Percentiles rank a stretch among this genome's conserved stretches.
These are phyloP conservation scores for Solanum chiquidenum DNA, from an alignment of 257 asterid genomes.

Conservation along the genomic window DNA sequence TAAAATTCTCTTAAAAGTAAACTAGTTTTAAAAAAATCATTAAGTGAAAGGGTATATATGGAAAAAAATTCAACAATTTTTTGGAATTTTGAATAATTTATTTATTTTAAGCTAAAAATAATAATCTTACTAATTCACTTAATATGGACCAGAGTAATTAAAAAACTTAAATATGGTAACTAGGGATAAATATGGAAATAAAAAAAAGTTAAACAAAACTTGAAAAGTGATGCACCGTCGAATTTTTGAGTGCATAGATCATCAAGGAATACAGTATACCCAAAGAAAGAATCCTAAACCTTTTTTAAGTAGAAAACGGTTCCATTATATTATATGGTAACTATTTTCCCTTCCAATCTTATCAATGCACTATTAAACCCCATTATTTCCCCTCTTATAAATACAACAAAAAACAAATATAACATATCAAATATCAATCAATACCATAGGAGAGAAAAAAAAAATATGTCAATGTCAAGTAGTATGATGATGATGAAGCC, in stretches of 20 bases:
- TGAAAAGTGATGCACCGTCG: constrained; percentile 11
- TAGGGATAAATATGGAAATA: background rate
- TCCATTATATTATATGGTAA: background rate
- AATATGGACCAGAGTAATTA: background rate
- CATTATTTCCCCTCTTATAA: background rate
- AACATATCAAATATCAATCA: background rate
- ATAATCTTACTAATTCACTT: background rate
- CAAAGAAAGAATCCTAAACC: constrained; percentile 23
- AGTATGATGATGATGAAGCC: background rate
- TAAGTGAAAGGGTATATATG: background rate
- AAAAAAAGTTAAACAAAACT: constrained; percentile 6
- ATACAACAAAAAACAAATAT: background rate
- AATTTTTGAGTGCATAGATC: constrained; percentile 10
- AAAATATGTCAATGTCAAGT: background rate
- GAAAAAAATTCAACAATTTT: no score
- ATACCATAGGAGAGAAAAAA: background rate
- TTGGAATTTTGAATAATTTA: no score
- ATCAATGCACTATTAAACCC: background rate
- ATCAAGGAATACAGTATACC: constrained; percentile 14
- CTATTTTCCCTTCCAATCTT: background rate
- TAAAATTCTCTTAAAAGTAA: background rate
- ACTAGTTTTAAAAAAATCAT: no score
- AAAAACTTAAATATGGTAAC: background rate
- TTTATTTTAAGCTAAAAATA: no score
- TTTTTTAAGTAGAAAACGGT: background rate